These are phyloP conservation scores for Diaporthe sp. DNA, from an alignment of 2,329 filamentous ascomycete species.

Conservation along the genomic window DNA sequence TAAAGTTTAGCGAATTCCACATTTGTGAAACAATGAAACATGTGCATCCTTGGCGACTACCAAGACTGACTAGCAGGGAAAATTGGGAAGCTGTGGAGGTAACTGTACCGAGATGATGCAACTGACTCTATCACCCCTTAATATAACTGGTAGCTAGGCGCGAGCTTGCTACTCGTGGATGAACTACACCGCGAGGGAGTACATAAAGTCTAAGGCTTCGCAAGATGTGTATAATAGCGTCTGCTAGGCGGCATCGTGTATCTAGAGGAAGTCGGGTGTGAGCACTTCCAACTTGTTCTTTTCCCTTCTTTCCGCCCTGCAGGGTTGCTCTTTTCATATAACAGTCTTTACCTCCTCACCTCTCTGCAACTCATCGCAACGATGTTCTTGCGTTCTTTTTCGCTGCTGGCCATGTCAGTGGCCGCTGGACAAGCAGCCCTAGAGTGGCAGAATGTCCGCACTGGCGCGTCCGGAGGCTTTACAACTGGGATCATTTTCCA, in stretches of 20 bases:
- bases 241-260: not conserved
- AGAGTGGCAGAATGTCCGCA: slow-evolving; percentile 46
- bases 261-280: not conserved
- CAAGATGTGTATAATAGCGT: not conserved
- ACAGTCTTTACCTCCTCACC: slow-evolving; percentile 4
- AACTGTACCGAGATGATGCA: slow-evolving; percentile 23
- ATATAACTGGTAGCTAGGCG: slow-evolving; percentile 3
- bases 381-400: slow-evolving; percentile 2
- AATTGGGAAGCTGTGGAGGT: slow-evolving; percentile 7
- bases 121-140: slow-evolving; percentile 12
- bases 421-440: slow-evolving; percentile 39
- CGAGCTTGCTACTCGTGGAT: not conserved
- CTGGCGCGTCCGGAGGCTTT: slow-evolving; percentile 68
- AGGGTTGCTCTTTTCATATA: not conserved
- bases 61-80: slow-evolving; percentile 16
- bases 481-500: slow-evolving; percentile 66
- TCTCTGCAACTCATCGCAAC: not conserved
- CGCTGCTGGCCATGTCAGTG: slow-evolving; percentile 39
- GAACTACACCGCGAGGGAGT: not conserved
- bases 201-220: not conserved
- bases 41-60: slow-evolving; percentile 10
- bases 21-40: slow-evolving; percentile 22
- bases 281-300: not conserved
- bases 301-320: not conserved
- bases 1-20: slow-evolving; percentile 17